Conservation (phyloP, 1,284 basidiomycete genomes). For the Xerocomus cyaneibrunnescens region DNA sequence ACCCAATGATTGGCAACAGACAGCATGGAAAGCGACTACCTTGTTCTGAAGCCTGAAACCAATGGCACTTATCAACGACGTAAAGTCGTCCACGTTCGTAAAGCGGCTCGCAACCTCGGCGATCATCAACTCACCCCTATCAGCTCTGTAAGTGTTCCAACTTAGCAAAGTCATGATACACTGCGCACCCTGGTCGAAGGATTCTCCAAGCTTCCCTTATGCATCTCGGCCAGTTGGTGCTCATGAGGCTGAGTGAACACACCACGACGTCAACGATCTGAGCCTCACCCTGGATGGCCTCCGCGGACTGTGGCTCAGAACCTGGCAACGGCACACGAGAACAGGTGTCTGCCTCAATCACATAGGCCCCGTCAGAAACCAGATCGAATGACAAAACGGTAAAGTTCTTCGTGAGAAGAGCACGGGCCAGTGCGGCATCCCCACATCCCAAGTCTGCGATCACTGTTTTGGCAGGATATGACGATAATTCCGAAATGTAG, state of each 20-base stretch:
- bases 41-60: constrained; percentile 81
- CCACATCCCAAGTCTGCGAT: constrained; percentile 96
- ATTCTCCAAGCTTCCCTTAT: constrained; percentile 89
- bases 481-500: constrained; percentile 62
- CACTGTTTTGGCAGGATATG: constrained; percentile 65
- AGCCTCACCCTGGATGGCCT: constrained; percentile 50
- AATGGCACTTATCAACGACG: constrained; percentile 64
- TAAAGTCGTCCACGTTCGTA: constrained; percentile 73
- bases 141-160: constrained; percentile 8
- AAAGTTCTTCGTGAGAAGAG: constrained; percentile 66
- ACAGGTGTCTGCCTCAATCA: constrained; percentile 81
- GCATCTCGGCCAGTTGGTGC: constrained; percentile 92
- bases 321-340: constrained; percentile 77
- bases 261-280: constrained; percentile 89
- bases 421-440: constrained; percentile 84
- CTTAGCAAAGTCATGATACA: constrained; percentile 7
- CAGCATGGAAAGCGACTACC: constrained; percentile 43
- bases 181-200: constrained; percentile 71
- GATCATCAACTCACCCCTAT: constrained; percentile 84
- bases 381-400: constrained; percentile 81
- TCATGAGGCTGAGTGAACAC: constrained; percentile 96
- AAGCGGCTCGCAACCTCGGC: constrained; percentile 97
- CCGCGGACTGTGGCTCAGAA: constrained; percentile 53
- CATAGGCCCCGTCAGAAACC: constrained; percentile 69
- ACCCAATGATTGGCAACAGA: not conserved